phyloP scores from a whole-genome alignment of 768 basidiomycete species.

The Nevesoporus exiguus region DNA sequence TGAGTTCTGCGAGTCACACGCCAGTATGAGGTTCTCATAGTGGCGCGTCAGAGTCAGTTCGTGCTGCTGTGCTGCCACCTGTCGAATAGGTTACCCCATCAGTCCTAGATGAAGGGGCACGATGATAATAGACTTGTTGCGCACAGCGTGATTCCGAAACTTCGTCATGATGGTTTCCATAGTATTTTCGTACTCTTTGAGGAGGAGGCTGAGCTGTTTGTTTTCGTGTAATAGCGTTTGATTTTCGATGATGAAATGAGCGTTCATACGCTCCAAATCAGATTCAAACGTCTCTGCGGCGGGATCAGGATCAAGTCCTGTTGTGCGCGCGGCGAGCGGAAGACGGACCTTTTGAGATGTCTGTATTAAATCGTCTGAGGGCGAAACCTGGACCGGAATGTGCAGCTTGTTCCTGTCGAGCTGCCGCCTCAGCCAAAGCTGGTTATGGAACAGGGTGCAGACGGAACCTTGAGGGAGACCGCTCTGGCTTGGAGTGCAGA shows the following conservation, averaged over 20 bases:
- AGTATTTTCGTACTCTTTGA: conserved; percentile 94
- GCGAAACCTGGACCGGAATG: conserved; percentile 72
- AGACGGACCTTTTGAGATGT: conserved; percentile 73
- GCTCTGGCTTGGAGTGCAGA: conserved; percentile 65
- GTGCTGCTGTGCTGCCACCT: conserved; percentile 92
- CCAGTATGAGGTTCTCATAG: conserved; percentile 77
- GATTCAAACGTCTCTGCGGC: conserved; percentile 83
- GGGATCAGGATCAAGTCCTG: conserved; percentile 10
- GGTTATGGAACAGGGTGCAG: background rate
- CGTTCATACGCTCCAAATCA: conserved; percentile 86
- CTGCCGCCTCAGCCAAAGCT: conserved; percentile 4
- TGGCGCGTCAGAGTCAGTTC: conserved; percentile 84
- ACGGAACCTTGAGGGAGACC: conserved; percentile 70
- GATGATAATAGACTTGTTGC: conserved; percentile 29
- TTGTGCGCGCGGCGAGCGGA: background rate
- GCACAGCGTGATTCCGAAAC: conserved; percentile 86
- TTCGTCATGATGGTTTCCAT: conserved; percentile 97
- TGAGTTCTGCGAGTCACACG: conserved; percentile 56
- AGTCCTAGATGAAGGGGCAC: background rate
- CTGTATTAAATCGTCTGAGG: conserved; percentile 80
- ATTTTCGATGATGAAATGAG: conserved; percentile 90
- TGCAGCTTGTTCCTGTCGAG: conserved; percentile 64
- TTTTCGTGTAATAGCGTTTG: conserved; percentile 91
- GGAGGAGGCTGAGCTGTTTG: conserved; percentile 80
- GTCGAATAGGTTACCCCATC: conserved; percentile 9